Conservation (phyloP, 2,329 filamentous ascomycete species). For the Fusarium protoensiforme region DNA sequence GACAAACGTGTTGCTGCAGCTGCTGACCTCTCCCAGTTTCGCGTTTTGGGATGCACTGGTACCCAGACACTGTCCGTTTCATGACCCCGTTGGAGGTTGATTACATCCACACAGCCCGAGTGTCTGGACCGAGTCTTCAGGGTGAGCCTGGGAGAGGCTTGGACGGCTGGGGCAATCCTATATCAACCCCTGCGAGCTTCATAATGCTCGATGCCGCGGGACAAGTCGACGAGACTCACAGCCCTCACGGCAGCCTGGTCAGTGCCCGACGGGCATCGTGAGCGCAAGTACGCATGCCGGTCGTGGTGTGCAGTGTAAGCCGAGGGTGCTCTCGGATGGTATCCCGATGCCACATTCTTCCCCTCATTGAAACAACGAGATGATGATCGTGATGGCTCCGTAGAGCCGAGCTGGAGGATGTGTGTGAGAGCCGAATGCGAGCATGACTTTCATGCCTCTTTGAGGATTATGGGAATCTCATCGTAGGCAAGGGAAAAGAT, state of each 20-base stretch:
- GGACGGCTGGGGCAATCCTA: neutral
- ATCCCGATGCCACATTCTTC: constrained; percentile 6
- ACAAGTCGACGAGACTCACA: neutral
- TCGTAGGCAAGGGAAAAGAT: neutral
- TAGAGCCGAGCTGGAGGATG: neutral
- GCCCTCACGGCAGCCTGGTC: neutral
- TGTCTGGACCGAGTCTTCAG: neutral
- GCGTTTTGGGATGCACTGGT: neutral
- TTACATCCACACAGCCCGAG: neutral
- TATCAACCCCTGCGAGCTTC: neutral
- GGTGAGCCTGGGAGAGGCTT: neutral
- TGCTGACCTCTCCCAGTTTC: neutral
- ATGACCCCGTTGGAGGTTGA: neutral
- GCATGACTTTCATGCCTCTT: neutral
- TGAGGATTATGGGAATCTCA: neutral
- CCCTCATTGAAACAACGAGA: neutral
- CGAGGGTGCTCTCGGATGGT: constrained; percentile 10
- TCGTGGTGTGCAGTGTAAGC: neutral
- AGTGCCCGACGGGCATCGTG: neutral
- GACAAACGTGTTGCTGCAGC: neutral
- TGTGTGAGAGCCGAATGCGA: neutral
- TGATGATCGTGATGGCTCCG: constrained; percentile 11
- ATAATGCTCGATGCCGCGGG: neutral
- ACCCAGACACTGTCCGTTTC: neutral
- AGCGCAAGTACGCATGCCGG: neutral